Evolutionary conservation across 2,329 filamentous ascomycete genomes (phyloP).

Genomic region (Talaromyces sp.): DNA sequence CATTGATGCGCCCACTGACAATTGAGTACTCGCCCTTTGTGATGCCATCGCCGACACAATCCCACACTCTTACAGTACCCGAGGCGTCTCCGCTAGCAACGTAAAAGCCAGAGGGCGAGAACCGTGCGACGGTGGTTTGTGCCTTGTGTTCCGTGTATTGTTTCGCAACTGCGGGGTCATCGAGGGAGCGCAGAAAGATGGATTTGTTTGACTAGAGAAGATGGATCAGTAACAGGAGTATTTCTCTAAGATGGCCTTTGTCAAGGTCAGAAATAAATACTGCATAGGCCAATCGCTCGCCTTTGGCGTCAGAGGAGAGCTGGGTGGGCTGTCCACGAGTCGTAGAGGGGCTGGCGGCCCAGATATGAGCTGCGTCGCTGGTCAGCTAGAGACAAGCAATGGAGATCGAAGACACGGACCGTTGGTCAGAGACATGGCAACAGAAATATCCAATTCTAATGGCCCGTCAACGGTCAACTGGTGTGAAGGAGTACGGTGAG

Average conservation of each 20-base stretch:
- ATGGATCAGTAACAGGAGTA: background rate
- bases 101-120: constrained; percentile 91
- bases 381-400: background rate
- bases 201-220: constrained; percentile 80
- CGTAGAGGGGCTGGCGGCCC: constrained; percentile 79
- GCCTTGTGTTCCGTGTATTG: constrained; percentile 92
- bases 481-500: background rate
- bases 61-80: constrained; percentile 86
- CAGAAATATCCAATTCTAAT: background rate
- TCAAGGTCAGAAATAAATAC: constrained; percentile 45
- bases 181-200: constrained; percentile 90
- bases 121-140: constrained; percentile 84
- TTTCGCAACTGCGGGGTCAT: constrained; percentile 74
- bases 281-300: constrained; percentile 87
- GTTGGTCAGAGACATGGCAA: constrained; percentile 39
- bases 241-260: background rate
- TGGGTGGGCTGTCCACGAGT: constrained; percentile 81
- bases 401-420: constrained; percentile 22
- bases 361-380: constrained; percentile 56
- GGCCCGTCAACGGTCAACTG: background rate
- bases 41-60: constrained; percentile 74
- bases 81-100: constrained; percentile 84
- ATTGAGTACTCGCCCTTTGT: constrained; percentile 94
- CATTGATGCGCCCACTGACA: constrained; percentile 89
- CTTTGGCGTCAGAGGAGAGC: constrained; percentile 80